Conservation (phyloP, 108 stramenopile genomes). For the Poteriospumella lacustris region DNA sequence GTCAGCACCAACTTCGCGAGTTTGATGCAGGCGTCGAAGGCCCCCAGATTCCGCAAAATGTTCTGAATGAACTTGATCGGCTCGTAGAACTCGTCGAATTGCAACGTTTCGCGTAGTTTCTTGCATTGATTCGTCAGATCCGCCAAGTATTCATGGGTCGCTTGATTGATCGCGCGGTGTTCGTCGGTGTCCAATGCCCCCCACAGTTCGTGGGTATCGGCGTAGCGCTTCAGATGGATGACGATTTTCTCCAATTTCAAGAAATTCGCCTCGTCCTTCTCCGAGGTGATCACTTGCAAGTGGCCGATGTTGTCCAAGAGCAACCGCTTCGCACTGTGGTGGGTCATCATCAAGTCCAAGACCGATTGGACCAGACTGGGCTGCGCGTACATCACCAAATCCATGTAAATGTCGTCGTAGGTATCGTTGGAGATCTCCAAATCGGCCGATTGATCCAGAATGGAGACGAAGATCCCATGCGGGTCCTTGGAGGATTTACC, state of each 20-base stretch:
- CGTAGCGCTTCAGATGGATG: slow-evolving; percentile 16
- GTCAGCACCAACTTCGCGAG: neutral
- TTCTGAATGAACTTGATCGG: slow-evolving; percentile 25
- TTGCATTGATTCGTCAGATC: neutral
- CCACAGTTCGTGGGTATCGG: slow-evolving; percentile 43
- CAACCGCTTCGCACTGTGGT: slow-evolving; percentile 17
- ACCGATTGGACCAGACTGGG: slow-evolving; percentile 32
- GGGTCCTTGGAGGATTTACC: neutral
- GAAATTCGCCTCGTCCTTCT: neutral
- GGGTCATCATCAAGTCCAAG: slow-evolving; percentile 34
- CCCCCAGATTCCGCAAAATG: slow-evolving; percentile 35
- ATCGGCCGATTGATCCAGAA: neutral
- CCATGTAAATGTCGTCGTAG: slow-evolving; percentile 28
- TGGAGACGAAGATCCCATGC: too few relatives aligned
- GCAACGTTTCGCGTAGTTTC: neutral
- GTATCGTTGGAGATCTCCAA: neutral
- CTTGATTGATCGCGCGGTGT: neutral
- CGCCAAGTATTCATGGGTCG: neutral
- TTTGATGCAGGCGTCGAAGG: slow-evolving; percentile 21
- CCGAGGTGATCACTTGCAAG: slow-evolving; percentile 28
- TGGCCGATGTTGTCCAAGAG: slow-evolving; percentile 25
- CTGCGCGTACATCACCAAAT: slow-evolving; percentile 37
- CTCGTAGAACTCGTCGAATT: slow-evolving; percentile 10
- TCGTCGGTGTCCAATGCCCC: slow-evolving; percentile 22
- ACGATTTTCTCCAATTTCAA: slow-evolving; percentile 2